Percentiles rank a stretch among this genome's conserved stretches.
phyloP scores from a whole-genome alignment of 2,329 filamentous ascomycete species.

The Aspergillus sp. region DNA sequence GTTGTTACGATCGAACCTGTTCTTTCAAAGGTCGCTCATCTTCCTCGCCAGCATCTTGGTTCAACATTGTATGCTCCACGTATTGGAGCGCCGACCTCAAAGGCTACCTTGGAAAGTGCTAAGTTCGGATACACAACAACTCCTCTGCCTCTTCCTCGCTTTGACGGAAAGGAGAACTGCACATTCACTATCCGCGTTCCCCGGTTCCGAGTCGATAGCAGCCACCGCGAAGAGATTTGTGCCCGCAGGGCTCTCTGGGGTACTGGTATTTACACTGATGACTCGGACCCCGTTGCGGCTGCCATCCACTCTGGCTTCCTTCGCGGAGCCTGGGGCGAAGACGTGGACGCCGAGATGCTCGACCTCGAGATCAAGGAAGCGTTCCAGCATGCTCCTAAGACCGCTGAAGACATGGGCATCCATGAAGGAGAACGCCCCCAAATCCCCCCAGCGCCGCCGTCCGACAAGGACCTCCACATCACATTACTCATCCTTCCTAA shows the following conservation, averaged over 20 bases:
- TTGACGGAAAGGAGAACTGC: slow-evolving; percentile 79
- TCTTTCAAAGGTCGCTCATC: slow-evolving; percentile 67
- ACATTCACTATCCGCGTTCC: slow-evolving; percentile 87
- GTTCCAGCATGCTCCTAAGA: slow-evolving; percentile 44
- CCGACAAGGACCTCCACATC: slow-evolving; percentile 78
- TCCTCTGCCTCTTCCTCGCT: slow-evolving; percentile 73
- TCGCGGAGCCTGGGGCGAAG: slow-evolving; percentile 79
- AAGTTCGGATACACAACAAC: slow-evolving; percentile 59
- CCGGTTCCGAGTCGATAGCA: slow-evolving; percentile 68
- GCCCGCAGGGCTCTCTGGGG: slow-evolving; percentile 82
- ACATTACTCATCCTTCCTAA: slow-evolving; percentile 80
- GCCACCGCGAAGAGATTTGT: slow-evolving; percentile 79
- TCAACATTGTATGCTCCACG: slow-evolving; percentile 76
- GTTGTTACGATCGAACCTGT: slow-evolving; percentile 69
- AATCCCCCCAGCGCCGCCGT: slow-evolving; percentile 52
- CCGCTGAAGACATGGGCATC: slow-evolving; percentile 36
- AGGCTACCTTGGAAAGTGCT: slow-evolving; percentile 45
- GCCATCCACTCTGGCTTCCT: slow-evolving; percentile 94
- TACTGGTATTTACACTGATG: slow-evolving; percentile 91
- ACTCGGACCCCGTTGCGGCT: slow-evolving; percentile 88
- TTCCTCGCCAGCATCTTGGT: slow-evolving; percentile 77
- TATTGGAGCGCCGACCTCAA: slow-evolving; percentile 51
- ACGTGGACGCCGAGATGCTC: slow-evolving; percentile 69
- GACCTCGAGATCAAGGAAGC: slow-evolving; percentile 52
- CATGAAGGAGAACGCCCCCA: slow-evolving; percentile 29